Base-by-base conservation (phyloP, 805 yeast species). In the Groenewaldozyma salmanticensis region DNA sequence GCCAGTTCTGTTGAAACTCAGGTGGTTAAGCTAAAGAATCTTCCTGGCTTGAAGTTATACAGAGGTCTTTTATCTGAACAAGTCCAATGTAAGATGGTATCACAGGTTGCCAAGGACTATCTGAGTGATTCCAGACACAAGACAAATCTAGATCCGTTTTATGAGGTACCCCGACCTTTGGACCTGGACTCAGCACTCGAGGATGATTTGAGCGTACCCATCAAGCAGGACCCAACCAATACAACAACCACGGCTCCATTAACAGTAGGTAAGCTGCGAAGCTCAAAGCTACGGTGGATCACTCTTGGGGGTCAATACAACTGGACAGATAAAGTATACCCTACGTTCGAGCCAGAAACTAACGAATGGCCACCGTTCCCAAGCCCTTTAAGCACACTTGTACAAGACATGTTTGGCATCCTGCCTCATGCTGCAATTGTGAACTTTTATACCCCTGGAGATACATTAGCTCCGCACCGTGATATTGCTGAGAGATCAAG, bases 261-360 rank as follows among this genome's bases (percentile, higher is more conserved):
- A 15, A 41, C 53, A 4, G 39, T 47, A 2, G 32, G 36, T 21
- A 44, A 43, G 31, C 41, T 58, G 18, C 44, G 57, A 9, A 37
- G 39, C 13, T 52, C 49, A 27, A 57, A 60, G 38, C 52, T 67
- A n/a, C 56, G 71, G n/a, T 67, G 71, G 71, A 61, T 66, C 21
- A 67, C 71, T 0, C 58, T 67, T 5, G 71, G 71, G 2, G 72
- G 71, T 7, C 71, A 67, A 45, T 67, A 67, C 47, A 54, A 67
- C 46, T 67, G 71, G 71, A 65, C 71, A 1, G 49, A 54, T 16
- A 67, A 67, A 37, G 57, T 44, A 33, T 66, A 66, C 43, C 71
- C 71, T 2, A 49, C 67, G 1, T 63, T 61, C 42, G 49, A 44
- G 17, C 56, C 51, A 4, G 59, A 59, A 7, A 29, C 54, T 4